Percentiles rank a stretch among this genome's conserved stretches.
These are phyloP conservation scores for Colletotrichum viniferum DNA, from an alignment of 2,329 filamentous ascomycete species.

Conservation along the genomic window DNA sequence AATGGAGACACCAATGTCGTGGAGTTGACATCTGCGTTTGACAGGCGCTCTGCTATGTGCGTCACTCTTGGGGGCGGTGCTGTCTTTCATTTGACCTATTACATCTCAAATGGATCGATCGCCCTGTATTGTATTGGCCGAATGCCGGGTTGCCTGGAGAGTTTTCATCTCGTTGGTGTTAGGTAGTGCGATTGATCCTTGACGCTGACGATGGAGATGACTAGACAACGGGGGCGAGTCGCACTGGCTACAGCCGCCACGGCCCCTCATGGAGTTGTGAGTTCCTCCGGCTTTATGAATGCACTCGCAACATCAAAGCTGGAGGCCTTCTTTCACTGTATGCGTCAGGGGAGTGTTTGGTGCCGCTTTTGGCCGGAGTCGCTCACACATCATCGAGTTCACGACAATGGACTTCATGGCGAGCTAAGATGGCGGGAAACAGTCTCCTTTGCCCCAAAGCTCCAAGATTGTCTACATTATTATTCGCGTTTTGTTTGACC, in stretches of 20 bases:
- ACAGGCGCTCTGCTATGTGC: neutral
- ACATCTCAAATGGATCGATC: neutral
- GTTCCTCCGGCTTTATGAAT: neutral
- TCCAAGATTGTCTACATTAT: neutral
- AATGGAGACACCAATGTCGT: neutral
- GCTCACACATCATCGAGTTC: neutral
- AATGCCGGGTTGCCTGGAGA: neutral
- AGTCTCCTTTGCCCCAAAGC: neutral
- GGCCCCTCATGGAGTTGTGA: neutral
- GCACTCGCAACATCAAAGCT: neutral
- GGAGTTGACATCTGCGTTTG: neutral
- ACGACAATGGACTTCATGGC: neutral
- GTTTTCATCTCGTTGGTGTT: neutral
- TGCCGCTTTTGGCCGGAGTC: no score
- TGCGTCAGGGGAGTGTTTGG: neutral
- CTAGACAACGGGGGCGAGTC: neutral
- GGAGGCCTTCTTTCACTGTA: neutral
- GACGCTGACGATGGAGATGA: neutral
- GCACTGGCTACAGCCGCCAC: neutral
- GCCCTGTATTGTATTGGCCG: neutral
- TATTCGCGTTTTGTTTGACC: neutral
- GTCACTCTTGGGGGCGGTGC: neutral
- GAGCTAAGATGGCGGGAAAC: neutral
- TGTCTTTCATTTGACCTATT: neutral
- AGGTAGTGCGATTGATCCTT: neutral